Evolutionary conservation across 2,329 filamentous ascomycete species (phyloP).

Genomic region (Exophiala viscosa): DNA sequence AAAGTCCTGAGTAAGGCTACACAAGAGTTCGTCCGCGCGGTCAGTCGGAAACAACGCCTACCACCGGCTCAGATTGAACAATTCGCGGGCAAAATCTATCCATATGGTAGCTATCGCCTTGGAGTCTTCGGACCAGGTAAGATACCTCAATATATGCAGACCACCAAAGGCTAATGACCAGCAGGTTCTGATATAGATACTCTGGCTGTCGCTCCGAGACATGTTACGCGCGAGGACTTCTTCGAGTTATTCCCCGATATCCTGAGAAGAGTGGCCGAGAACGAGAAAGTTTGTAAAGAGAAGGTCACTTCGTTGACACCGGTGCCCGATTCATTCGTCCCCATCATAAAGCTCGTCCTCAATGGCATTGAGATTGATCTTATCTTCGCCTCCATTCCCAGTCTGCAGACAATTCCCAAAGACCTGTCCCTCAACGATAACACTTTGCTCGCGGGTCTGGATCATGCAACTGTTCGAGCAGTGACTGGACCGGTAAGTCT

Average conservation of each 20-base stretch:
- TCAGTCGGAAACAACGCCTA: conserved; percentile 69
- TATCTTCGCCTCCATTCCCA: conserved; percentile 74
- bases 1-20: conserved; percentile 73
- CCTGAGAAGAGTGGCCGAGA: conserved; percentile 69
- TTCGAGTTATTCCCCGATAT: conserved; percentile 83
- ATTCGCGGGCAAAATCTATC: conserved; percentile 88
- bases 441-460: conserved; percentile 75
- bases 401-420: conserved; percentile 66
- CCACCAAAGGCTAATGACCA: conserved; percentile 4
- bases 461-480: conserved; percentile 81
- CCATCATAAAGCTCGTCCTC: conserved; percentile 96
- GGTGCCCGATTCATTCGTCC: conserved; percentile 87
- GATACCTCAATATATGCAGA: conserved; percentile 17
- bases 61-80: conserved; percentile 74
- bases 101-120: conserved; percentile 90
- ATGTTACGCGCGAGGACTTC: conserved; percentile 85
- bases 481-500: conserved; percentile 70
- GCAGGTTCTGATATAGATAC: conserved; percentile 95
- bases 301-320: conserved; percentile 79
- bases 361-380: conserved; percentile 90
- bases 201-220: conserved; percentile 83
- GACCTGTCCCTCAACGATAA: conserved; percentile 77
- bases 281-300: conserved; percentile 67
- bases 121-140: conserved; percentile 82
- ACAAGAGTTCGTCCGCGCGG: conserved; percentile 79